These are phyloP conservation scores for Trichoderma koningiopsis DNA, from an alignment of 2,329 filamentous ascomycete species.

Conservation along the genomic window DNA sequence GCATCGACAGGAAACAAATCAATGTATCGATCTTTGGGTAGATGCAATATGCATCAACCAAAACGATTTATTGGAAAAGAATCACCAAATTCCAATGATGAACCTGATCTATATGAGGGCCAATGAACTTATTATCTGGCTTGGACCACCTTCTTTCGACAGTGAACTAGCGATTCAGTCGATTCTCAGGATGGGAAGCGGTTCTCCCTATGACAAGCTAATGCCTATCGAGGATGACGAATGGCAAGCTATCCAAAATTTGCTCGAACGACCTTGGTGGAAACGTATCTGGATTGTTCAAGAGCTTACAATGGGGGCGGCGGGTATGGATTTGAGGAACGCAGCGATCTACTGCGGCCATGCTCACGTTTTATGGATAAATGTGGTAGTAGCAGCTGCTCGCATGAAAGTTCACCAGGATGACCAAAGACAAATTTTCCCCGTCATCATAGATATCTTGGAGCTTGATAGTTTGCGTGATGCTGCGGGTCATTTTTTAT, in stretches of 20 bases:
- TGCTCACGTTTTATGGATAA: background rate
- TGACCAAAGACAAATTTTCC: background rate
- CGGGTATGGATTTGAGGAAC: background rate
- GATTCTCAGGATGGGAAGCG: background rate
- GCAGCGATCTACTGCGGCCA: background rate
- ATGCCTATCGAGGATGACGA: background rate
- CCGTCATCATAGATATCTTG: background rate
- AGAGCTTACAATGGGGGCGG: background rate
- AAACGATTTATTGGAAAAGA: background rate
- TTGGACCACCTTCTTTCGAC: slow-evolving; percentile 3
- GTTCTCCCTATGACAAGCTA: slow-evolving; percentile 13
- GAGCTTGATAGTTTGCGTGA: slow-evolving; percentile 16
- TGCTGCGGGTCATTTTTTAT: background rate
- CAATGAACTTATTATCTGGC: background rate
- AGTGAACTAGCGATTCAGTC: background rate
- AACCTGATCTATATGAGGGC: slow-evolving; percentile 4
- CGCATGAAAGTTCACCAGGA: slow-evolving; percentile 9
- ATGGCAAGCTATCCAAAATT: slow-evolving; percentile 11
- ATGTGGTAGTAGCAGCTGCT: background rate
- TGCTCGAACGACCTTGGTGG: slow-evolving; percentile 10
- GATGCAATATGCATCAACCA: slow-evolving; percentile 16
- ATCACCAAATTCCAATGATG: slow-evolving; percentile 14
- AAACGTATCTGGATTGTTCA: slow-evolving; percentile 11
- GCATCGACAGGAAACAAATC: background rate
- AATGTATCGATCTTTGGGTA: background rate